Evolutionary conservation across 306 rosid species (phyloP), one percentile per base, ranked within the genome.

Genomic region (Fagus crenata): DNA sequence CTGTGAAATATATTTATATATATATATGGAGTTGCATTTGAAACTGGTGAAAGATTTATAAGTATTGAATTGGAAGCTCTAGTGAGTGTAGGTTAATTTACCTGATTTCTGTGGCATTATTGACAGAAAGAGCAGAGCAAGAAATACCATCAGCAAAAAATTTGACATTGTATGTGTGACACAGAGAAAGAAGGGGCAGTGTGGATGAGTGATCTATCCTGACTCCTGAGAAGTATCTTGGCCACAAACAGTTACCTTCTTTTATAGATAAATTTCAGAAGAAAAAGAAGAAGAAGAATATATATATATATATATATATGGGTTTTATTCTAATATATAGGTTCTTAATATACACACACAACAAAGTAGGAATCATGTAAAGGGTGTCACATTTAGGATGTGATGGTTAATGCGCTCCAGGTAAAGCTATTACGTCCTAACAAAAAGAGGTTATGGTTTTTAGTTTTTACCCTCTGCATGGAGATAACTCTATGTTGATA

Each of bases 21-120:
- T 46, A 46, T 42, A 22, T 65, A 49, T 67, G 13, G 42, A 7
- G n/a, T 49, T 60, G 58, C 72, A 3, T 22, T 22, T 46, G 51
- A 46, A 9, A 46, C 51, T 46, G 51, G 11, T 53, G 32, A 49
- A 59, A 73, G 37, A 71, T 43, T 51, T 6, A 1, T 13, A 14
- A 13, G 65, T 3, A 14, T 28, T 68, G 3, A 59, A 5, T 2
- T 33, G 42, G 39, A 65, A 78, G 40, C 80, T 78, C 46, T 18
- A 40, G 49, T 8, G 81, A 54, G 75, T 18, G 55, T 51, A 31
- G 14, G 42, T 11, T 4, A 12, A 22, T 15, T 85, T 86, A 90
- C 97, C 96, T 87, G 84, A 67, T 87, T 77, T 81, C 32, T 84
- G 83, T 31, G 83, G 60, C 82, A 81, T 76, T 36, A 75, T 70